These are phyloP conservation scores for Amanita thiersii DNA, from an alignment of 768 basidiomycete genomes.

Conservation along the genomic window DNA sequence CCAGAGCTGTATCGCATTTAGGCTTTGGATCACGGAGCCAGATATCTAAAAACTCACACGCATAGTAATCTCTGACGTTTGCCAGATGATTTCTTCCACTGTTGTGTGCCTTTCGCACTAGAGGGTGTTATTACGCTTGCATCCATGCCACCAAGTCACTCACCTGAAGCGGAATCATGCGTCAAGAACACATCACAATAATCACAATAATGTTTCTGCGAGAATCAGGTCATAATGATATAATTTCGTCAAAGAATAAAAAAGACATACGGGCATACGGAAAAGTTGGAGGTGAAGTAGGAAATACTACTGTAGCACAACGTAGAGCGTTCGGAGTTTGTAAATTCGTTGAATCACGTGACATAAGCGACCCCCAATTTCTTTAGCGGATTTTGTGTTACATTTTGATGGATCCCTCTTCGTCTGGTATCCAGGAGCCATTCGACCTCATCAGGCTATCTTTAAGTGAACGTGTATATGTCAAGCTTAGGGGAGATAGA, in stretches of 20 bases:
- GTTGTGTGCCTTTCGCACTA: constrained; percentile 98
- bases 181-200: constrained; percentile 93
- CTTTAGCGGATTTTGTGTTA: constrained; percentile 9
- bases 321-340: constrained; percentile 17
- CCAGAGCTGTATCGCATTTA: constrained; percentile 45
- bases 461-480: constrained; percentile 95
- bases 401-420: constrained; percentile 54
- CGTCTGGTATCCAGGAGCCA: constrained; percentile 84
- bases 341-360: constrained; percentile 10
- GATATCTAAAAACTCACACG: constrained; percentile 44
- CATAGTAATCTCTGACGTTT: constrained; percentile 97
- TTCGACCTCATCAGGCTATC: constrained; percentile 96
- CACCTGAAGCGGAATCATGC: constrained; percentile 90
- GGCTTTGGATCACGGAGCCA: not conserved
- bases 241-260: not conserved
- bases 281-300: constrained; percentile 15
- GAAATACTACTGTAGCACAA: constrained; percentile 8
- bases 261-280: constrained; percentile 59
- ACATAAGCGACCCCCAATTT: not conserved
- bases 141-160: constrained; percentile 13
- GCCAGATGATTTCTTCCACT: constrained; percentile 94
- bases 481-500: constrained; percentile 93
- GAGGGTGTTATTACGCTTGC: constrained; percentile 10
- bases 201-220: constrained; percentile 88
- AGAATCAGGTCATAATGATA: constrained; percentile 7